These are phyloP conservation scores for Scutellaria galericulata DNA, from an alignment of 257 asterid genomes.

Conservation along the genomic window DNA sequence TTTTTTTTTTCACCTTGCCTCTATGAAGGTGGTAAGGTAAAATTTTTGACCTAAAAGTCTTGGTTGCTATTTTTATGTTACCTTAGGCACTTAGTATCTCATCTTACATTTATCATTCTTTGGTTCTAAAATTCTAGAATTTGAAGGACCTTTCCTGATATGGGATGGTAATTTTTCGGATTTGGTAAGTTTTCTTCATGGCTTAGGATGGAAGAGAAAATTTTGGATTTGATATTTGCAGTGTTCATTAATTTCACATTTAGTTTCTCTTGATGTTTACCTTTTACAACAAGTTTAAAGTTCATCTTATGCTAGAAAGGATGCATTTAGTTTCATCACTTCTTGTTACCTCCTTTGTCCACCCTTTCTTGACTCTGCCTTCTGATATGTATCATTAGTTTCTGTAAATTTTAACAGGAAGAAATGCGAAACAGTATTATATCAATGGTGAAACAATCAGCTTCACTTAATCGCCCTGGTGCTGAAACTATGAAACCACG, in stretches of 20 bases:
- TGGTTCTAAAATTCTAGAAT: background rate
- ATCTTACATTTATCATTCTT: background rate
- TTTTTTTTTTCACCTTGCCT: background rate
- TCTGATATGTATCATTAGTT: constrained; percentile 21
- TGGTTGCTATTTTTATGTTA: background rate
- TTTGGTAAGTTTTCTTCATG: constrained; percentile 5
- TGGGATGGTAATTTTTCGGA: background rate
- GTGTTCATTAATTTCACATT: background rate
- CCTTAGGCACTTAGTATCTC: background rate
- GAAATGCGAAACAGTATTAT: constrained; percentile 66
- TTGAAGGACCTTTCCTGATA: constrained; percentile 3
- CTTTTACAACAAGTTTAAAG: background rate
- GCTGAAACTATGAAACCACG: constrained; percentile 86
- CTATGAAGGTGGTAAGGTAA: background rate
- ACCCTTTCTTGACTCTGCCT: constrained; percentile 18
- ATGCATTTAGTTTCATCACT: constrained; percentile 9
- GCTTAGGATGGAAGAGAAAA: constrained; percentile 7
- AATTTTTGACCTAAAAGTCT: background rate
- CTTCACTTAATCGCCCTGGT: constrained; percentile 74
- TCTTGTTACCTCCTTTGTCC: background rate
- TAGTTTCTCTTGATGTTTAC: background rate
- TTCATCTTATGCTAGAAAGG: constrained; percentile 11
- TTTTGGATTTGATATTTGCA: constrained; percentile 4
- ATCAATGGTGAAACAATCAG: constrained; percentile 75
- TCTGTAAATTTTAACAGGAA: constrained; percentile 51